Base-by-base conservation (phyloP, 2,329 filamentous ascomycete genomes). In the Acephala macrosclerotiorum region DNA sequence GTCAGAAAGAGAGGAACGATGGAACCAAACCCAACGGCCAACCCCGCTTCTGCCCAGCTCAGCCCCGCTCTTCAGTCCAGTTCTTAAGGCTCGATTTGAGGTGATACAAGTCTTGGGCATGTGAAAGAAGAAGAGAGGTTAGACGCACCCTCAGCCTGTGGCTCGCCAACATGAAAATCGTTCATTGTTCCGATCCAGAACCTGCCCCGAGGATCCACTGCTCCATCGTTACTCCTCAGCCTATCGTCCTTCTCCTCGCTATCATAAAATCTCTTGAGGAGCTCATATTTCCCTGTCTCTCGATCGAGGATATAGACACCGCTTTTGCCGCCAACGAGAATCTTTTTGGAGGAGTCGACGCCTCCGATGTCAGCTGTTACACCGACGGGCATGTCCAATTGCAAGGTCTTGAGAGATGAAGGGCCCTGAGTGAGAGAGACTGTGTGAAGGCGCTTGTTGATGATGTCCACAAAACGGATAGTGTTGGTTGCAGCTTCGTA, bases 171-270 rank as follows among this genome's bases (percentile, higher is more conserved):
- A 68, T 74, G 74, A 63, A 92, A 90, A 75, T 97, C 93, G 68
- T 93, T 96, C 92, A 97, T 97, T 68, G 87, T 87, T 8, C 93
- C 93, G 6, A 94, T 83, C 91, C 93, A 97, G 80, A 95, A 96
- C 38, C 93, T 84, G 36, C 94, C 94, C 68, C 89, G 85, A 29
- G 88, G 89, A 75, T 97, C 94, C 60, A 92, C 88, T 5, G 89
- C 91, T 56, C 94, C 94, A 75, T 97, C 94, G 75, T 97, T 97
- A 78, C 91, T 85, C 64, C 88, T 81, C 76, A 92, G 82, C 25
- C 88, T 80, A 65, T 72, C 71, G 64, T 76, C 73, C 25, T 69
- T 72, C 60, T 74, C 70, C 47, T 71, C 68, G 1, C 56, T 69
- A 57, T 80, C 78, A 68, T 77, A 73, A 73, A 87, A 87, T 66